Evolutionary conservation across 345 rosid species (phyloP).

Genomic region (Litchi chinensis): DNA sequence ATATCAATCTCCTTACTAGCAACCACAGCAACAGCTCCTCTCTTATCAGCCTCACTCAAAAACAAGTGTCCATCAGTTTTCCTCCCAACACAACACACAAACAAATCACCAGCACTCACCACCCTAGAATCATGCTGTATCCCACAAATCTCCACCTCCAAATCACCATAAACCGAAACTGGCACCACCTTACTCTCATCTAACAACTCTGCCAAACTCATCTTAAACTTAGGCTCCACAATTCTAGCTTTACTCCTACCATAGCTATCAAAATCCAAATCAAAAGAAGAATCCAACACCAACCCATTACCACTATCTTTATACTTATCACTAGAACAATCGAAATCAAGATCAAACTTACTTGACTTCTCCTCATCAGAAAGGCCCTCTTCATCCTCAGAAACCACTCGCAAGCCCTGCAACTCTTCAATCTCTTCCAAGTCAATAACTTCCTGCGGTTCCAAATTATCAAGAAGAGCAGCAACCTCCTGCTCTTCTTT

Average conservation of each 20-base stretch:
- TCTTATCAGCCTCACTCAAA: conserved; percentile 91
- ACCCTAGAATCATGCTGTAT: conserved; percentile 88
- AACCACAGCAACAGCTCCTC: conserved; percentile 95
- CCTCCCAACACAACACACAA: conserved; percentile 78
- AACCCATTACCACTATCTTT: conserved; percentile 30
- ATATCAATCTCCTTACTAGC: conserved; percentile 92
- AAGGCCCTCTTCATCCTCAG: conserved; percentile 44
- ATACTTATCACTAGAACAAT: conserved; percentile 31
- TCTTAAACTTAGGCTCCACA: conserved; percentile 74
- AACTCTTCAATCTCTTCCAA: conserved; percentile 80
- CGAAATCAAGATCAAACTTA: conserved; percentile 33
- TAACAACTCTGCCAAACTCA: conserved; percentile 88
- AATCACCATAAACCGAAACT: conserved; percentile 77
- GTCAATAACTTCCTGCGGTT: conserved; percentile 74
- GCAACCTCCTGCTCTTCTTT: conserved; percentile 30
- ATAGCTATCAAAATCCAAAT: conserved; percentile 73
- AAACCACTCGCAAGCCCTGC: conserved; percentile 50
- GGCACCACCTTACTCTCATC: conserved; percentile 94
- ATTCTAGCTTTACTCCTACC: conserved; percentile 57
- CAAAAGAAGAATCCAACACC: conserved; percentile 54
- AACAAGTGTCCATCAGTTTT: conserved; percentile 66
- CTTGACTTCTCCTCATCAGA: conserved; percentile 28
- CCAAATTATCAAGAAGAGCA: conserved; percentile 53
- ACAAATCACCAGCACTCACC: conserved; percentile 87
- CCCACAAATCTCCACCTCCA: conserved; percentile 85